phyloP scores from a whole-genome alignment of 192 early-diverging fungal species.

The Powellomyces hirtus region DNA sequence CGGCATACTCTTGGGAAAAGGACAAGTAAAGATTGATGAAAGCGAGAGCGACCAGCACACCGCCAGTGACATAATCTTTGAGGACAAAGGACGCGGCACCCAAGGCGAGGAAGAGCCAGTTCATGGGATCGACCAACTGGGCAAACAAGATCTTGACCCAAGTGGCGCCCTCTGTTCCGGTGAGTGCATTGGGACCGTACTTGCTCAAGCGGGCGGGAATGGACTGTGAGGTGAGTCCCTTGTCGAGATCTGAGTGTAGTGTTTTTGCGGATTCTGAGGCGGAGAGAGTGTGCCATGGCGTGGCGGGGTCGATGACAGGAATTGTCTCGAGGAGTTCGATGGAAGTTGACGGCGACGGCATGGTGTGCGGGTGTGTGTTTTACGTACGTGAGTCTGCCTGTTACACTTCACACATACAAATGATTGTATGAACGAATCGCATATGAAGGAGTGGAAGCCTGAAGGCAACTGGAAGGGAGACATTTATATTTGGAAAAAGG shows the following conservation, averaged over 20 bases:
- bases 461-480: too few species aligned
- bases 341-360: too few species aligned
- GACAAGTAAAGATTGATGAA: constrained; percentile 15
- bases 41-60: neutral
- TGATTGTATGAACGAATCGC: too few species aligned
- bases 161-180: neutral
- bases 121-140: constrained; percentile 18
- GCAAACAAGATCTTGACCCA: constrained; percentile 2
- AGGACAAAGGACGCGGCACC: constrained; percentile 2
- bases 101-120: constrained; percentile 19
- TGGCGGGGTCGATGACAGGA: neutral
- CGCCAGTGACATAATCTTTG: neutral
- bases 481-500: too few species aligned
- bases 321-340: too few species aligned
- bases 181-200: constrained; percentile 7
- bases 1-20: constrained; percentile 15
- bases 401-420: too few species aligned
- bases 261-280: neutral
- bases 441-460: too few species aligned
- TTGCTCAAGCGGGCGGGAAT: neutral
- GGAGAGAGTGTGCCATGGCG: neutral
- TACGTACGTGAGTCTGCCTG: too few species aligned
- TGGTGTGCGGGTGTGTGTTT: too few species aligned
- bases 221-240: neutral
- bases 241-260: neutral